Base-by-base conservation (phyloP, 305 asterid species). In the Fraxinus floribunda region DNA sequence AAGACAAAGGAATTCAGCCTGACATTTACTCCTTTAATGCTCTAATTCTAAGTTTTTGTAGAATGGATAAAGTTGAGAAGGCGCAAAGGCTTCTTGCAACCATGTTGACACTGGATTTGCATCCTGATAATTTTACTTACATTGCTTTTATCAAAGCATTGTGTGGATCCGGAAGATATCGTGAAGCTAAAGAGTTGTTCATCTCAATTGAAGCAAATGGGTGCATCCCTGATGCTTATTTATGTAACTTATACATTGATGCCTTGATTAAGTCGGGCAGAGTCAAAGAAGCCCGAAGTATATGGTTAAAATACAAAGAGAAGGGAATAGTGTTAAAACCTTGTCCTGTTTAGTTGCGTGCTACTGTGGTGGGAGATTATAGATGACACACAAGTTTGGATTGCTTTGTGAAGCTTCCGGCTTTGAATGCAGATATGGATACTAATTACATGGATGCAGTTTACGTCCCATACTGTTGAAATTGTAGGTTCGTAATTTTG, bases 11-110 rank as follows among this genome's bases (percentile, higher is more conserved):
- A 57, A 85, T 91, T 60, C 81, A 36, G 46, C 95, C 97, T 11
- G 98, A 94, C 87, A 84, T 90, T 81, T 90, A 88, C 84, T 91
- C 95, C 24, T 93, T 93, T 78, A 96, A 96, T 87, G 93, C 97
- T 84, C 81, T 94, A 35, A 91, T 94, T 46, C 94, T 88, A 80
- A 88, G 87, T 75, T 90, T 88, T 74, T 94, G 97, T 82, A 87
- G 85, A 82, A 84, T 62, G 82, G 88, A 88, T 85, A 87, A 91
- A 89, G 87, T 93, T 79, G 93, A 89, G 79, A 88, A 86, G 91
- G 99, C 97, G 9, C 91, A 90, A 83, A 90, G 89, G 85, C 86
- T 94, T 87, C 93, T 96, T 79, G 75, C 35, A 76, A 90, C 90
- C 90, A 94, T 94, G 98, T 81, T 90, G 79, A 22, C 85, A 0